phyloP scores from a whole-genome alignment of 164 flowering plant species.

The Vitis rotundifolia region DNA sequence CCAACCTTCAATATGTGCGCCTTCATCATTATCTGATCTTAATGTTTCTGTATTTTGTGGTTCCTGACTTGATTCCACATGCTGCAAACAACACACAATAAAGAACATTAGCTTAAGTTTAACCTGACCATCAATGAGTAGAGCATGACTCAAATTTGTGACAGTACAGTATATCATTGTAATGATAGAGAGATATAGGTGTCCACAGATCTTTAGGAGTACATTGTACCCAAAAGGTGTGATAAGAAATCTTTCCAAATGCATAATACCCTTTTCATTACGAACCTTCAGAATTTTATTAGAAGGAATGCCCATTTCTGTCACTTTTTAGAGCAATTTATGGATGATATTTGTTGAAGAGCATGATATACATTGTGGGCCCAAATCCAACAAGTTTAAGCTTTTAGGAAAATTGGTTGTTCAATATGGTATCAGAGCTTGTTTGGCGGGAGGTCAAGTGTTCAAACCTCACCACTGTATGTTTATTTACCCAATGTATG shows the following conservation, averaged over 20 bases:
- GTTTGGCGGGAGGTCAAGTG: too few relatives aligned
- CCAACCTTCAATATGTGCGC: slow-evolving; percentile 34
- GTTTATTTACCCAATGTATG: too few relatives aligned
- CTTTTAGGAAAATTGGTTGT: too few relatives aligned
- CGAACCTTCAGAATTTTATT: neutral
- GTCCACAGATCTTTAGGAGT: too few relatives aligned
- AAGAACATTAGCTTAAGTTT: neutral
- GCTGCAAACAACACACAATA: slow-evolving; percentile 31
- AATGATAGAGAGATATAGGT: too few relatives aligned
- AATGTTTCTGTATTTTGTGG: slow-evolving; percentile 23
- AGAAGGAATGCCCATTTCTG: neutral
- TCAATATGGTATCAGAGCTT: too few relatives aligned
- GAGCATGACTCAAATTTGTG: neutral
- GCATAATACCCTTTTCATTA: neutral
- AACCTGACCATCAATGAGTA: neutral
- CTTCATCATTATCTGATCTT: slow-evolving; percentile 19
- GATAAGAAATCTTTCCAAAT: neutral
- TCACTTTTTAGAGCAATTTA: neutral
- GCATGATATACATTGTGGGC: too few relatives aligned
- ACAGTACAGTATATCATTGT: neutral
- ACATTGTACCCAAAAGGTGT: too few relatives aligned
- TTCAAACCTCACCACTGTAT: too few relatives aligned
- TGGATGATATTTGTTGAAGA: neutral
- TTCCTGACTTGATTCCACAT: slow-evolving; percentile 22
- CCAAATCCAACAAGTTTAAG: too few relatives aligned